Percentiles rank a stretch among this genome's conserved stretches.
phyloP scores from a whole-genome alignment of 1,139 yeast species.

The Meyerozyma sp. region DNA sequence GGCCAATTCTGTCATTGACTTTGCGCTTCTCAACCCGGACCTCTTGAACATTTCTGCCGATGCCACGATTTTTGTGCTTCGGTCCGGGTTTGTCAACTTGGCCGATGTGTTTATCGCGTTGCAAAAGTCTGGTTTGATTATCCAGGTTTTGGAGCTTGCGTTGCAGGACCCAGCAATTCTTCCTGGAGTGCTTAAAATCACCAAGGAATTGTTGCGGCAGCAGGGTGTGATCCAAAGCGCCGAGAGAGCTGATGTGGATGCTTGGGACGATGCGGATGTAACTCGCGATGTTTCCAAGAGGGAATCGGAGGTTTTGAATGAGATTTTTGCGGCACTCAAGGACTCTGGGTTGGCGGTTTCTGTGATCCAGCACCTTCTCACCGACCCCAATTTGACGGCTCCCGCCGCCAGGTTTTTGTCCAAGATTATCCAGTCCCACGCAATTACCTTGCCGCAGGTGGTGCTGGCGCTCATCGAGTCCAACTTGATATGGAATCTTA shows the following conservation, averaged over 20 bases:
- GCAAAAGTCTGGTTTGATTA: constrained; percentile 24
- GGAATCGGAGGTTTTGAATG: constrained; percentile 19
- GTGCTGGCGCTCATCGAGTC: constrained; percentile 20
- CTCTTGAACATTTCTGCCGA: constrained; percentile 19
- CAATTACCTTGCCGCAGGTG: constrained; percentile 18
- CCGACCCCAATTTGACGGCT: constrained; percentile 21
- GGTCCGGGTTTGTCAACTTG: constrained; percentile 17
- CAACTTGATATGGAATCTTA: constrained; percentile 13
- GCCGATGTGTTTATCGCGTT: constrained; percentile 23
- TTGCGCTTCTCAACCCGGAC: constrained; percentile 20
- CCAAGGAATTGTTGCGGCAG: constrained; percentile 18
- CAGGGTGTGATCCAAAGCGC: constrained; percentile 14
- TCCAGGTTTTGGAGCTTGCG: constrained; percentile 19
- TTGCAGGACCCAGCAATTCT: constrained; percentile 23
- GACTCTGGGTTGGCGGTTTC: constrained; percentile 29
- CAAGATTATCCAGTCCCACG: constrained; percentile 19
- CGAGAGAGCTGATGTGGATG: constrained; percentile 4
- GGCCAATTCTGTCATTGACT: constrained; percentile 20
- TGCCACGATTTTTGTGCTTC: constrained; percentile 19
- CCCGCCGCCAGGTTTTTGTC: constrained; percentile 24
- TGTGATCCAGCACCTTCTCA: constrained; percentile 20
- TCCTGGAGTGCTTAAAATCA: constrained; percentile 25
- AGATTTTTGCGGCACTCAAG: constrained; percentile 19
- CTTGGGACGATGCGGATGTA: background rate
- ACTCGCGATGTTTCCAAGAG: constrained; percentile 12